A percentile compares a stretch with the other conserved stretches of the same genome.
Conservation (phyloP, 192 early-diverging fungal species). For the Coemansia sp. region DNA sequence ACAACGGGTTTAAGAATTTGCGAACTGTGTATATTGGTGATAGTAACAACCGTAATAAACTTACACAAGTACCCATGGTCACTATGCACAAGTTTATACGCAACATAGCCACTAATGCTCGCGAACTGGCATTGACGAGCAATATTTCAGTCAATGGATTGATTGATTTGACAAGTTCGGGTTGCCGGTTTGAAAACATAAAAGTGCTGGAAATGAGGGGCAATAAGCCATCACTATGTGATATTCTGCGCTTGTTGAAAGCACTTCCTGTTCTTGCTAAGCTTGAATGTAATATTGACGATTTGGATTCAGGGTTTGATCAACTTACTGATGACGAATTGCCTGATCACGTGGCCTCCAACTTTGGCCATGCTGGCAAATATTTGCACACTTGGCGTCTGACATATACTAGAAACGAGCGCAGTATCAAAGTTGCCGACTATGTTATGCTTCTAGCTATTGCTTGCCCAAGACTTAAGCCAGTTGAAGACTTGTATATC, state of each 20-base stretch:
- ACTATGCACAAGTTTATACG: neutral
- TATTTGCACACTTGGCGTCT: neutral
- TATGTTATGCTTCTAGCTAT: neutral
- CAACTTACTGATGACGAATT: neutral
- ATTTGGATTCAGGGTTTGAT: neutral
- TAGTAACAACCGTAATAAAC: neutral
- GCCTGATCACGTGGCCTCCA: neutral
- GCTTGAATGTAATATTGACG: neutral
- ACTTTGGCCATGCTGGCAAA: neutral
- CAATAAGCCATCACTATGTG: neutral
- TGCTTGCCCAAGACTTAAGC: neutral
- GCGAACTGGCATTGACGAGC: neutral
- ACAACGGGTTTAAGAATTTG: neutral
- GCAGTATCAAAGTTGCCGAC: neutral
- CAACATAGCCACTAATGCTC: neutral
- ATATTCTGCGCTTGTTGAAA: neutral
- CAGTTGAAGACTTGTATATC: neutral
- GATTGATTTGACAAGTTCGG: neutral
- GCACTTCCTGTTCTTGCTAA: neutral
- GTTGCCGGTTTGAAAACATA: neutral
- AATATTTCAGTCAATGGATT: neutral
- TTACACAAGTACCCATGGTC: neutral
- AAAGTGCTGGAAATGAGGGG: neutral
- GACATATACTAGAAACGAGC: neutral
- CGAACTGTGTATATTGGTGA: neutral